phyloP scores from a whole-genome alignment of 495 filamentous ascomycete genomes.

The Talaromyces nanjingensis region DNA sequence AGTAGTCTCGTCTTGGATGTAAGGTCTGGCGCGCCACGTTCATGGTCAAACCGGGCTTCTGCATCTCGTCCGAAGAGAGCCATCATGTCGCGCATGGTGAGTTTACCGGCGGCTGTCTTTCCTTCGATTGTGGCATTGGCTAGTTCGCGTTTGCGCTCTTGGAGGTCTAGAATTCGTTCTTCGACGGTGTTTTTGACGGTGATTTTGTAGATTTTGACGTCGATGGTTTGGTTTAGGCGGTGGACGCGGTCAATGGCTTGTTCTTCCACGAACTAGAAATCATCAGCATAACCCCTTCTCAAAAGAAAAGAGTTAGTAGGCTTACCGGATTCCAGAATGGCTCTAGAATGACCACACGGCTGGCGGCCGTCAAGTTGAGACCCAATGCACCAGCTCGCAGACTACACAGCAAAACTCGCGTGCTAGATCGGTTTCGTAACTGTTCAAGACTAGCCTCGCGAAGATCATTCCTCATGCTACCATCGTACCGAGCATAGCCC shows the following conservation, averaged over 20 bases:
- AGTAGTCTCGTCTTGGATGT: constrained; percentile 23
- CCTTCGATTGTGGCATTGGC: constrained; percentile 81
- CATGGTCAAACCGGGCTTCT: constrained; percentile 37
- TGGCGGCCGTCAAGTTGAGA: constrained; percentile 89
- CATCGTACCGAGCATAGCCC: constrained; percentile 84
- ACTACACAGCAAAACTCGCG: constrained; percentile 80
- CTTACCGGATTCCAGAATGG: constrained; percentile 95
- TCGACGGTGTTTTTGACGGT: constrained; percentile 82
- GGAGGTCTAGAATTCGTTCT: constrained; percentile 83
- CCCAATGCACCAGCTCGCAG: constrained; percentile 89
- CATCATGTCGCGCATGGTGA: constrained; percentile 91
- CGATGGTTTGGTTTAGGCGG: constrained; percentile 86
- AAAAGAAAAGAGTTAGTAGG: constrained; percentile 18
- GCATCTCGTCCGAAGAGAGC: constrained; percentile 78
- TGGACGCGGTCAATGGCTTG: constrained; percentile 98
- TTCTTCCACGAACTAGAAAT: constrained; percentile 78
- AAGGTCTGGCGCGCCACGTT: constrained; percentile 24
- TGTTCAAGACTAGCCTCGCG: constrained; percentile 78
- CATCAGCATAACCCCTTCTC: not conserved
- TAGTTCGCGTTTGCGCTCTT: constrained; percentile 84
- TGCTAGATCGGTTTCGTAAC: constrained; percentile 63
- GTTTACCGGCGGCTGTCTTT: constrained; percentile 65
- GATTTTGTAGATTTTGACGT: constrained; percentile 90
- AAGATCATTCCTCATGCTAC: constrained; percentile 87
- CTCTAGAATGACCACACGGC: constrained; percentile 88